Base-by-base conservation (phyloP, 345 rosid species). In the sweet orange (Citrus sinensis) region DNA sequence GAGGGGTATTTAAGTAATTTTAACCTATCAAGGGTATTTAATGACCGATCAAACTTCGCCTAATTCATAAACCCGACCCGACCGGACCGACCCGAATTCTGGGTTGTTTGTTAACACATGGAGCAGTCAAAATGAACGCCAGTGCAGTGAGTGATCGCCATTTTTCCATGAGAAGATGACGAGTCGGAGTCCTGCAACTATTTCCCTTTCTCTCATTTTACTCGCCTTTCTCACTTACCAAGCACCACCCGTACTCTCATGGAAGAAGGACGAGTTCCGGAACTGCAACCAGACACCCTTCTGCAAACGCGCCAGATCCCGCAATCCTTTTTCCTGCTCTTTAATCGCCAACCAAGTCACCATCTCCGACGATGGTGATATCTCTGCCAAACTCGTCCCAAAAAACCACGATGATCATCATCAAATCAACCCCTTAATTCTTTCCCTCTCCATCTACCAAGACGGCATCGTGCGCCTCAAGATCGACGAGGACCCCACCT, bases 221-320 rank as follows among this genome's bases (percentile, higher is more conserved):
- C 84, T 89, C 63, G 67, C 90, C 63, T 79, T 85, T 79, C 80
- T 93, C 34, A 14, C 40, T 80, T 82, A 83, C 16, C 89, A 85
- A 70, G 66, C 84, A 49, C 11, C 80, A 54, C 9, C 72, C 11
- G 86, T 82, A 67, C 73, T 80, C 54, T 92, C 98, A 27, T 97
- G 98, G 98, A 97, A 97, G 83, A 92, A 88, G 70, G 99, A 97
- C 13, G 99, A 97, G 85, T 97, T 97, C 75, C 88, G 99, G 19
- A 89, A 82, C 90, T 97, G 99, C 76, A 78, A 94, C 63, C 98
- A 97, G 78, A 92, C 97, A 60, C 99, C 99, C 4, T 97, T 97
- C 85, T 97, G 99, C 93, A 90, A 93, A 83, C 97, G 94, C 42
- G 94, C 94, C 81, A 92, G 99, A 77, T 80, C 87, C 46, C 95